Base-by-base conservation (phyloP, 163 green algal species). In the Scenedesmus sp. region DNA sequence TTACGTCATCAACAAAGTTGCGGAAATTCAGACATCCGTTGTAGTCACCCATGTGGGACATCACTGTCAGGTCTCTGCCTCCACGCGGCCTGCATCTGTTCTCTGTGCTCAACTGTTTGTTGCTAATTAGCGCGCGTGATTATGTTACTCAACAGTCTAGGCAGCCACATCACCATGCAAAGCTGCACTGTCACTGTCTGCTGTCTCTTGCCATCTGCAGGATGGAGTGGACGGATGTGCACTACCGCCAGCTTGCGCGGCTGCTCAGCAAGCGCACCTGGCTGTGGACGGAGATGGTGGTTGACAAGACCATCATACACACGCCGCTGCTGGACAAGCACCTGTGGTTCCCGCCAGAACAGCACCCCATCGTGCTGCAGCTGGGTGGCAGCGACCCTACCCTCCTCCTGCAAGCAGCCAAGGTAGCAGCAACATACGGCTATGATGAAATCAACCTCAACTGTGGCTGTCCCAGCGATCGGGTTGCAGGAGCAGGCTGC, bases 211-310 rank as follows among this genome's bases (percentile, higher is more conserved):
- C 0, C 37, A 1, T 59, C 42, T 37, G 46, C 92, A 98, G 97
- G 97, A 99, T 99, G 97, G 98, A 99, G 79, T 98, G 96, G 94
- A 99, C 98, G 1, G 97, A 99, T 83, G 33, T 99, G 24, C 96
- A 99, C 90, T 99, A 97, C 91, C 94, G 97, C 7, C 95, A 98
- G 94, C 92, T 99, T 56, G 97, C 95, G 0, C 96, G 98, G 4
- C 81, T 99, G 35, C 90, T 99, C 15, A 97, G 94, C 0, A 91
- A 91, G n/a, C 95, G 95, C 83, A 98, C 97, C 35, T 99, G 96
- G 98, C 96, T 99, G 61, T 99, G 98, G 95, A 99, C 98, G 0
- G 98, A 99, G 94, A 99, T 99, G 98, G 97, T 99, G 16, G 98
- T 99, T 33, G 98, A 99, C 92, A 95, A 97, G 46, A 99, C 98